Conservation (phyloP, 116 monocot species). For the Posidonia oceanica region DNA sequence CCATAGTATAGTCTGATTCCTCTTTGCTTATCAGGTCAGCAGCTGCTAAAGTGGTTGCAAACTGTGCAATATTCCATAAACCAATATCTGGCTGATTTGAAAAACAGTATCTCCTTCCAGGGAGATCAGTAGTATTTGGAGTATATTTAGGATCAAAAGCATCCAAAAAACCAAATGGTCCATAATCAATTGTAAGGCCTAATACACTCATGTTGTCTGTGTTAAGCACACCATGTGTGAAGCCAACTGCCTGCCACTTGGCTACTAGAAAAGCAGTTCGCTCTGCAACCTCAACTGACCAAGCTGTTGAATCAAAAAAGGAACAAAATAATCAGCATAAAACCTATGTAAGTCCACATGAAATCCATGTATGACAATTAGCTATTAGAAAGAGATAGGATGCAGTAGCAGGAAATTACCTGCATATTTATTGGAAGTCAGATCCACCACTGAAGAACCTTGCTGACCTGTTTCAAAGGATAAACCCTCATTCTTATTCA, state of each 20-base stretch:
- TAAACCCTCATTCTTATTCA: conserved; percentile 51
- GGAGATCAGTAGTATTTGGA: conserved; percentile 97
- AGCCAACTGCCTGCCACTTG: conserved; percentile 96
- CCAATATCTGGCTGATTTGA: conserved; percentile 97
- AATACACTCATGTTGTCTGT: conserved; percentile 99
- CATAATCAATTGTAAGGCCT: conserved; percentile 95
- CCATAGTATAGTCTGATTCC: conserved; percentile 89
- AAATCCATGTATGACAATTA: background rate
- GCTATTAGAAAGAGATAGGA: background rate
- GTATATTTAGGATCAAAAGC: conserved; percentile 97
- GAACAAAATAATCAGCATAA: background rate
- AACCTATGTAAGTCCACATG: background rate
- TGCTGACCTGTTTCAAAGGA: conserved; percentile 51
- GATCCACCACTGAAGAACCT: conserved; percentile 51
- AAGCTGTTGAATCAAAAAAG: conserved; percentile 34
- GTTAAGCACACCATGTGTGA: conserved; percentile 96
- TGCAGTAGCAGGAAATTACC: conserved; percentile 26
- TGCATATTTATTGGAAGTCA: conserved; percentile 94
- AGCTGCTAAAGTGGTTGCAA: conserved; percentile 54
- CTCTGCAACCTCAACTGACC: conserved; percentile 95
- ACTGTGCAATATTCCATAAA: conserved; percentile 96
- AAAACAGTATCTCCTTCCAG: conserved; percentile 93
- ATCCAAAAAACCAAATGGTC: conserved; percentile 98
- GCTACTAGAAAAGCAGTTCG: conserved; percentile 78
- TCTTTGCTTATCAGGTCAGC: conserved; percentile 73